Evolutionary conservation across 202 grass and related monocot species (phyloP), one percentile per base, ranked within the genome.

Genomic region (Bolboschoenoplectus hybrid): DNA sequence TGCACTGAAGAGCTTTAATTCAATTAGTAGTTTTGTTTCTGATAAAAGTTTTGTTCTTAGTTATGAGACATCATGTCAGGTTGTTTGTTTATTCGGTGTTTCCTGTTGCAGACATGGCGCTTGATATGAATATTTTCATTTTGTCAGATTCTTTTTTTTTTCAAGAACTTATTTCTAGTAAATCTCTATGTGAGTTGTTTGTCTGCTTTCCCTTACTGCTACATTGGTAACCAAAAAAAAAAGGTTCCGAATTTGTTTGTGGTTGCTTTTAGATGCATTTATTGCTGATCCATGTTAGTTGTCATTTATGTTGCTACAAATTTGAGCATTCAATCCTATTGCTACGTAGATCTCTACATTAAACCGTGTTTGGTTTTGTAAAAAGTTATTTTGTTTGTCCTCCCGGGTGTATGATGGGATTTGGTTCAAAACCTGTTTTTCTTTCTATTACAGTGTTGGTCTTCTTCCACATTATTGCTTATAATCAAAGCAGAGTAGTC

Each of bases 61-160:
- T 61, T 61, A 61, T 43, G 76, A 38, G 55, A 80, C 38, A 13
- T 57, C 56, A 61, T 56, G 55, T 61, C 38, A 61, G 46, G 55
- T 62, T 61, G 14, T 60, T 60, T 80, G 76, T 61, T 80, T 80
- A 44, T 80, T 58, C 17, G 20, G 55, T 44, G 17, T 44, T 80
- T 80, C 53, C 32, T 80, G 55, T 80, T 80, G 76, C 36, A 26
- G 55, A 45, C 38, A 20, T 60, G 38, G 46, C 74, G 5, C 52
- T 80, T 80, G n/a, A 79, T 80, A 80, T 80, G 76, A 80, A 80
- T 80, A 17, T 60, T 80, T 44, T 16, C 35, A 62, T 80, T 43
- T 61, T 80, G 76, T 3, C 76, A 19, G 17, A 80, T 43, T 26
- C 26, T 26, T 26, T 26, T 26, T 26, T 62, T 52, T 80, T 80